Base-by-base conservation (phyloP, 306 rosid species). In the Hippophae rhamnoides region DNA sequence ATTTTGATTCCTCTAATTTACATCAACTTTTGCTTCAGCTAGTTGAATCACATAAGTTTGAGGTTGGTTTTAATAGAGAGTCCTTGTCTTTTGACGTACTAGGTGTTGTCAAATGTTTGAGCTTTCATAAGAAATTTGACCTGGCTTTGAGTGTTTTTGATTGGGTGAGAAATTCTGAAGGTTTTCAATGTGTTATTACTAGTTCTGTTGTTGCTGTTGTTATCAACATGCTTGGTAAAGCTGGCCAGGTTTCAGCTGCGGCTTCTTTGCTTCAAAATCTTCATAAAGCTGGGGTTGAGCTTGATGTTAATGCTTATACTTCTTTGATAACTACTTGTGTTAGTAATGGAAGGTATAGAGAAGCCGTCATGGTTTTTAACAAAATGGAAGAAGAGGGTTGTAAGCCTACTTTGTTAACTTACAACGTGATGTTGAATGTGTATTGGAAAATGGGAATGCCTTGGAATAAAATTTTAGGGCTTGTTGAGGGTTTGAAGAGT, bases 401-500 rank as follows among this genome's bases (percentile, higher is more conserved):
- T 47, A 59, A 51, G 8, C 96, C 96, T 49, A 81, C 89, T 58
- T 77, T 87, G 56, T 73, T 87, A 13, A 87, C 96, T 56, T 92
- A 81, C 56, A 87, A 92, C 67, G 83, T 86, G 59, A 66, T 87
- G 38, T 68, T 92, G 74, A 81, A 83, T 71, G 95, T 87, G 47
- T 90, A 81, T 72, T 96, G 96, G 26, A 92, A 87, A 73, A 83
- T 87, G 95, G 95, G 98, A 2, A 81, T 82, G 87, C 84, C 95
- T 73, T 92, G 96, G 96, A 76, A 81, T 63, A 81, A 67, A 67
- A 78, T 80, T 48, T 61, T 70, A 9, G 72, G 63, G 13, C 78
- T 83, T 56, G 60, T 92, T n/a, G 69, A 79, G 5, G 26, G 69
- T 13, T 87, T 87, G 96, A 87, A 71, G 66, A 43, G 47, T 12